Conservation (phyloP, 1,139 yeast species). For the Scheffersomyces illinoinensis region DNA sequence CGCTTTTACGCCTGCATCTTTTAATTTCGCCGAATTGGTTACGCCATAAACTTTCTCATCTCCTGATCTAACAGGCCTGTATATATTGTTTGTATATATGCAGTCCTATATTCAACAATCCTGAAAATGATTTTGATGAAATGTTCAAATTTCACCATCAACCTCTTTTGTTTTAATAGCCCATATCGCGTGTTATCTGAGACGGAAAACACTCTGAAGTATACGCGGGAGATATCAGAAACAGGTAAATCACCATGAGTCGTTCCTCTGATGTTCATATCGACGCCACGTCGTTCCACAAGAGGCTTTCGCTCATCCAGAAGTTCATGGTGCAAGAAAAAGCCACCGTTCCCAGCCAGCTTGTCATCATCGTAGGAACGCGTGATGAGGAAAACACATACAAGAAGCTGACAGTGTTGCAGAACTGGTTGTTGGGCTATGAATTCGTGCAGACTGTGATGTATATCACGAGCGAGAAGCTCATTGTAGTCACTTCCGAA, state of each 20-base stretch:
- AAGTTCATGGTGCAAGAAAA: slow-evolving; percentile 39
- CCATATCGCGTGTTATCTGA: slow-evolving; percentile 6
- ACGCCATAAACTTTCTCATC: not conserved
- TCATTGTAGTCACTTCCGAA: slow-evolving; percentile 73
- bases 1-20: not conserved
- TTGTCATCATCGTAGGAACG: slow-evolving; percentile 77
- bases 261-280: slow-evolving; percentile 34
- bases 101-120: not conserved
- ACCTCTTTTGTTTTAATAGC: not conserved
- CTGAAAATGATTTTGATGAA: not conserved
- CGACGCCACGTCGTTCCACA: slow-evolving; percentile 40
- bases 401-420: slow-evolving; percentile 84
- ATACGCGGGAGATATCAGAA: not conserved
- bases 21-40: not conserved
- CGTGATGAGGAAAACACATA: slow-evolving; percentile 87
- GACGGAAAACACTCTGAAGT: not conserved
- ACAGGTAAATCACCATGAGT: not conserved
- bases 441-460: slow-evolving; percentile 91
- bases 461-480: slow-evolving; percentile 60
- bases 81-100: not conserved
- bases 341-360: slow-evolving; percentile 40
- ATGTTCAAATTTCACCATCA: not conserved
- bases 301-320: slow-evolving; percentile 43
- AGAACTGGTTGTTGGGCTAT: slow-evolving; percentile 91
- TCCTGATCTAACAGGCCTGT: not conserved